Base-by-base conservation (phyloP, 2,329 filamentous ascomycete genomes). In the Fusarium goolgardi region DNA sequence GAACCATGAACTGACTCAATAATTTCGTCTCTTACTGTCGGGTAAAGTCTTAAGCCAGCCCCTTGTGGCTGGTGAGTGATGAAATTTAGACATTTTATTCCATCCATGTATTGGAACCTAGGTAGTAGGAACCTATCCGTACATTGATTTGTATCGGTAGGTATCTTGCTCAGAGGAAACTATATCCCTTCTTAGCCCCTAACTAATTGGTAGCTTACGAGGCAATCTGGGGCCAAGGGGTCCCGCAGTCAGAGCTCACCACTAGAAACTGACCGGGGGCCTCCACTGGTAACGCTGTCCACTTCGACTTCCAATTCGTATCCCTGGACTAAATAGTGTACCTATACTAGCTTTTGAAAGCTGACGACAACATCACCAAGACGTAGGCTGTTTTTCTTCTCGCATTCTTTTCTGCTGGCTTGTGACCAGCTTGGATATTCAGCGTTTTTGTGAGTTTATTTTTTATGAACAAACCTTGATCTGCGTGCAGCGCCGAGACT, bases 211-310 rank as follows among this genome's bases (percentile, higher is more conserved):
- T 29, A 50, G 56, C 63, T 52, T 57, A 62, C 52, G 46, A 68
- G 34, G 35, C 49, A 32, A 49, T 50, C 46, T 43, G 47, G 57
- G 56, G 59, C 46, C 34, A 55, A 21, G 43, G 56, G 61, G 53
- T 54, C 55, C 54, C 47, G 43, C 46, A 41, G 34, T 20, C 47
- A 56, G 45, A 70, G 62, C 67, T 69, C 58, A 69, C 55, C 66
- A 67, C 69, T 52, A 59, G 46, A 45, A 59, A 67, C 44, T 41
- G 59, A 9, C 27, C 3, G 27, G 27, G 27, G 27, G 59, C 57
- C 59, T 69, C 65, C 52, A 64, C 52, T 68, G 65, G 67, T 68
- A 70, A 71, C 59, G 67, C 67, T 70, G 67, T 70, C 67, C 67
- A 70, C 67, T 68, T 70, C 65, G 59, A 58, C 43, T 52, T 29